These are phyloP conservation scores for Euphorbia schlechtendalii DNA, from an alignment of 441 rosid genomes.

Conservation along the genomic window DNA sequence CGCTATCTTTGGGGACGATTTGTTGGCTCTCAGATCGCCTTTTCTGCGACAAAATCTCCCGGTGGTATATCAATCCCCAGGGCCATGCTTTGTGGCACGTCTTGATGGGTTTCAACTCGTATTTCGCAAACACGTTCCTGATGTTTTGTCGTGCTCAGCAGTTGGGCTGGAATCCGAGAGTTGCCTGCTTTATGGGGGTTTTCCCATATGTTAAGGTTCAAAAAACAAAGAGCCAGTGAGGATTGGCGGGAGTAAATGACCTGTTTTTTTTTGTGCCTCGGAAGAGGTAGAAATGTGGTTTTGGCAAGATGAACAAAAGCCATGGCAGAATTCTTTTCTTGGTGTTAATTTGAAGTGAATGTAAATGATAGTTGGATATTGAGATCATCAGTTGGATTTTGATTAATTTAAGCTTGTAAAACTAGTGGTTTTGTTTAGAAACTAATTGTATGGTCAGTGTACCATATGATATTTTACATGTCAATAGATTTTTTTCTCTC, in stretches of 20 bases:
- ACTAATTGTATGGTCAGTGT: conserved; percentile 6
- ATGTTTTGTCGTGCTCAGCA: conserved; percentile 97
- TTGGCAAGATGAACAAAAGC: conserved; percentile 17
- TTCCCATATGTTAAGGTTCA: conserved; percentile 75
- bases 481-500: not conserved
- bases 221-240: conserved; percentile 65
- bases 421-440: conserved; percentile 15
- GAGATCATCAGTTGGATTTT: conserved; percentile 13
- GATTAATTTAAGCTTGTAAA: conserved; percentile 15
- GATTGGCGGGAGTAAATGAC: not conserved
- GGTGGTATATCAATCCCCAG: conserved; percentile 66
- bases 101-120: conserved; percentile 78
- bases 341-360: conserved; percentile 13
- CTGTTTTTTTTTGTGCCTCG: not conserved
- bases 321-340: conserved; percentile 16
- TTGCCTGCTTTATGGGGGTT: conserved; percentile 46
- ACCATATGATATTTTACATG: not conserved
- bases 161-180: conserved; percentile 66
- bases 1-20: conserved; percentile 46
- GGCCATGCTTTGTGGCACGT: conserved; percentile 92
- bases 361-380: conserved; percentile 24
- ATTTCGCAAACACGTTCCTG: conserved; percentile 73
- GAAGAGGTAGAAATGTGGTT: conserved; percentile 20
- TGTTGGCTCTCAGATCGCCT: conserved; percentile 72
- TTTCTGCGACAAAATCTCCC: conserved; percentile 48